Percentiles rank a stretch among this genome's conserved stretches.
Conservation (phyloP, 805 yeast genomes). For the Yamadazyma tumulicola region DNA sequence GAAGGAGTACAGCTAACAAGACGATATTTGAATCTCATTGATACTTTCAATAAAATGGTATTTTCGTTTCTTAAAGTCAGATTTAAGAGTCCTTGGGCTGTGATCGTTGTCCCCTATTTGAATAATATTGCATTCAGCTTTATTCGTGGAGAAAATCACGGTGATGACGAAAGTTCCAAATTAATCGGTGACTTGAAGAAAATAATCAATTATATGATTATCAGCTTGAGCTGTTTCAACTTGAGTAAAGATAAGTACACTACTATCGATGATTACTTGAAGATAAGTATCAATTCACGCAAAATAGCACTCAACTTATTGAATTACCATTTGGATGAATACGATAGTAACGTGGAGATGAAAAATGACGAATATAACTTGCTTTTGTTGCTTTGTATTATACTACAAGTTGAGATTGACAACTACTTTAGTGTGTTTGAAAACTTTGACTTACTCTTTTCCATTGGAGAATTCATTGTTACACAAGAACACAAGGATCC, state of each 20-base stretch:
- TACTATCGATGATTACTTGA: slow-evolving; percentile 22
- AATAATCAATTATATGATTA: slow-evolving; percentile 20
- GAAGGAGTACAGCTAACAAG: slow-evolving; percentile 4
- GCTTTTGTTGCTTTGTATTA: slow-evolving; percentile 30
- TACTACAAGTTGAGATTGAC: slow-evolving; percentile 38
- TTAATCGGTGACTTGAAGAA: slow-evolving; percentile 17
- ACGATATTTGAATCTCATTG: slow-evolving; percentile 4
- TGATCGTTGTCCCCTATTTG: slow-evolving; percentile 26
- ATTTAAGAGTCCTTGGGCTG: slow-evolving; percentile 26
- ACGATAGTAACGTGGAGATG: slow-evolving; percentile 22
- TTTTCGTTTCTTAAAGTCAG: slow-evolving; percentile 27
- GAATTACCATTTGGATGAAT: slow-evolving; percentile 40
- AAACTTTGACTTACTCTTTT: slow-evolving; percentile 38
- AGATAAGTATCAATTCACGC: slow-evolving; percentile 30
- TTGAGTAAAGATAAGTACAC: slow-evolving; percentile 10
- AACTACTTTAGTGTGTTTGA: slow-evolving; percentile 37
- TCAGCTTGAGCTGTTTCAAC: slow-evolving; percentile 20
- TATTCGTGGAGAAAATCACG: slow-evolving; percentile 24
- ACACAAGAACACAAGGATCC: slow-evolving; percentile 6
- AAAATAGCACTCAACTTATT: slow-evolving; percentile 34
- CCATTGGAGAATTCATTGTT: slow-evolving; percentile 36
- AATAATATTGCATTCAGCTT: slow-evolving; percentile 25
- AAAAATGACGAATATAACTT: slow-evolving; percentile 27
- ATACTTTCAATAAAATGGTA: slow-evolving; percentile 18
- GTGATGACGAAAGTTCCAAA: slow-evolving; percentile 7